These are phyloP conservation scores for Buxus sempervirens DNA, from an alignment of 164 flowering plant species.

Conservation along the genomic window DNA sequence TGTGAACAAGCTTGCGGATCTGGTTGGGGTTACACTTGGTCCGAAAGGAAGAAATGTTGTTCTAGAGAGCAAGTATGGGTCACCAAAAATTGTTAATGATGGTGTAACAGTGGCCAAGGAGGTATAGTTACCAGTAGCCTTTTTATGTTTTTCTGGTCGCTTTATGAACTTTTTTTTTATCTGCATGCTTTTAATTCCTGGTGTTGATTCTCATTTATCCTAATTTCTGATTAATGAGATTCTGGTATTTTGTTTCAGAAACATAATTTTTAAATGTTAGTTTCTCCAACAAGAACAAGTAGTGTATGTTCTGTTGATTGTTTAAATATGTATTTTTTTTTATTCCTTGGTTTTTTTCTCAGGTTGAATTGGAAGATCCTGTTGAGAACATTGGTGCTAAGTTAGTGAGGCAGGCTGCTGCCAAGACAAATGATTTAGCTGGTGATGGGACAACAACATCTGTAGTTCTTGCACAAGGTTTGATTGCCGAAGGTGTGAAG, in stretches of 20 bases:
- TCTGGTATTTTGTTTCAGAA: not conserved
- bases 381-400: slow-evolving; percentile 98
- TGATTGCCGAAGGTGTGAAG: slow-evolving; percentile 96
- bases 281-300: not conserved
- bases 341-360: not conserved
- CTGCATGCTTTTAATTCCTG: too few species aligned
- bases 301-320: not conserved
- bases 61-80: slow-evolving; percentile 95
- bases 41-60: slow-evolving; percentile 99
- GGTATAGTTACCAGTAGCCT: slow-evolving; percentile 20
- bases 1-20: slow-evolving; percentile 96
- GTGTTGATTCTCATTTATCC: too few species aligned
- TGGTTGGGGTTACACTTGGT: slow-evolving; percentile 97
- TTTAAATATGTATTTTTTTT: too few species aligned
- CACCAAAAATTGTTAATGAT: slow-evolving; percentile 96
- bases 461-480: slow-evolving; percentile 98
- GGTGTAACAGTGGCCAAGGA: slow-evolving; percentile 97
- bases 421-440: slow-evolving; percentile 98
- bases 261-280: not conserved
- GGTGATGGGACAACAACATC: slow-evolving; percentile 99
- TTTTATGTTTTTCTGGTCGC: not conserved
- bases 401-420: slow-evolving; percentile 96
- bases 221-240: too few species aligned
- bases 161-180: too few species aligned
- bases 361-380: slow-evolving; percentile 98